These are phyloP conservation scores for Marchantia polymorpha DNA, from an alignment of 225 moss, liverwort and hornwort genomes.

Conservation along the genomic window DNA sequence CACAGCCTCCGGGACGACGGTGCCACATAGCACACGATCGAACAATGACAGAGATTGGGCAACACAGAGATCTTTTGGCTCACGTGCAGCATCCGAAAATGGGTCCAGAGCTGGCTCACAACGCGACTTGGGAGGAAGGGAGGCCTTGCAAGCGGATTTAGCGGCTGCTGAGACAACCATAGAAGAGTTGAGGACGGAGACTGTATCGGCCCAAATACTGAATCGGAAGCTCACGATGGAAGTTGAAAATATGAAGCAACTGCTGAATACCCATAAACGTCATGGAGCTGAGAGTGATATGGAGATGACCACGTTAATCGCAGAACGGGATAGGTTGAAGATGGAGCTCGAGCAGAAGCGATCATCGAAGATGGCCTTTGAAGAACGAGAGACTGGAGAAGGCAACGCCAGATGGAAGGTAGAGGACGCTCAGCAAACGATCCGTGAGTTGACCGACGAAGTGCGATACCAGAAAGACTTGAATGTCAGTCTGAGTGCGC, in stretches of 20 bases:
- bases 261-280: slow-evolving; percentile 52
- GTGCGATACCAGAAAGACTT: slow-evolving; percentile 63
- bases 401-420: slow-evolving; percentile 72
- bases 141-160: slow-evolving; percentile 42
- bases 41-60: slow-evolving; percentile 48
- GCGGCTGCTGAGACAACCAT: slow-evolving; percentile 55
- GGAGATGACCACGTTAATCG: slow-evolving; percentile 59
- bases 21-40: slow-evolving; percentile 32
- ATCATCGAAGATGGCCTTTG: slow-evolving; percentile 48
- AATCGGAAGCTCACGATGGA: slow-evolving; percentile 65
- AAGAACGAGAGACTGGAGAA: slow-evolving; percentile 59
- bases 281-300: slow-evolving; percentile 59
- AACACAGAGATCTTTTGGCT: slow-evolving; percentile 39
- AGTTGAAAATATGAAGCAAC: slow-evolving; percentile 65
- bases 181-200: slow-evolving; percentile 67
- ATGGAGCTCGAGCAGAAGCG: slow-evolving; percentile 73
- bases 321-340: slow-evolving; percentile 74
- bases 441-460: slow-evolving; percentile 80
- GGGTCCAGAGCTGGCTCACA: slow-evolving; percentile 12
- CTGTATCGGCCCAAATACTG: slow-evolving; percentile 49
- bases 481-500: slow-evolving; percentile 62
- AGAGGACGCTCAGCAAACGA: slow-evolving; percentile 74
- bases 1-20: slow-evolving; percentile 31
- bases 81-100: slow-evolving; percentile 30
- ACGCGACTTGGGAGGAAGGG: slow-evolving; percentile 24